Evolutionary conservation across 73 alveolate genomes (phyloP), one percentile per base, ranked within the genome.

Genomic region (Paramecium tetraurelia): DNA sequence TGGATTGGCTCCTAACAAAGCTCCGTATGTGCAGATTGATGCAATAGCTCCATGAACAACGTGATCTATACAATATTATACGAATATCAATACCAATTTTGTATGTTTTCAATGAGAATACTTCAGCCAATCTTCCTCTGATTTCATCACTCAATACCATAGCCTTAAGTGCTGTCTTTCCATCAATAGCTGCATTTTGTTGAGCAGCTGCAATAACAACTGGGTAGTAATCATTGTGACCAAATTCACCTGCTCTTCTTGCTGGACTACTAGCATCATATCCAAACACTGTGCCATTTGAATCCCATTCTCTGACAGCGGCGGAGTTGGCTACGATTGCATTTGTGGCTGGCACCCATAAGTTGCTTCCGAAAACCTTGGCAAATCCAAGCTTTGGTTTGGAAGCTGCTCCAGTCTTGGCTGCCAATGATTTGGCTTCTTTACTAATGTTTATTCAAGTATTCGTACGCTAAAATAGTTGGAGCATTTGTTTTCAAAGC

Each of bases 201-300:
- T 97, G 98, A 38, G 98, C 98, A 10, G 99, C 99, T 20, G 99
- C 99, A 75, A 98, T 90, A 63, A 96, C 99, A 46, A 97, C 99
- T 3, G 99, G 98, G 83, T 98, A 98, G 95, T 92, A 98, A 93
- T 98, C 99, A 89, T 98, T 98, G 92, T 98, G 99, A 36, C 99
- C 99, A 71, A 97, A 98, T 92, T 98, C 99, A 5, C 99, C 99
- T 27, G 99, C 97, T 53, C 92, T n/a, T 12, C 57, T 53, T 86
- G 97, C 98, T 14, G 95, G 94, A n/a, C 90, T 71, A 38, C 88
- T 90, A 31, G 96, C 94, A 57, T 97, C 95, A 93, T 94, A 98
- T 29, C 99, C 99, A 92, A 98, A 98, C 86, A 97, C 99, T n/a
- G 99, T 98, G 38, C 99, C 99, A 83, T 98, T 98, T 50, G 99